A percentile compares a stretch with the other conserved stretches of the same genome.
phyloP scores from a whole-genome alignment of 495 filamentous ascomycete genomes.

The Aspergillus sclerotioniger region DNA sequence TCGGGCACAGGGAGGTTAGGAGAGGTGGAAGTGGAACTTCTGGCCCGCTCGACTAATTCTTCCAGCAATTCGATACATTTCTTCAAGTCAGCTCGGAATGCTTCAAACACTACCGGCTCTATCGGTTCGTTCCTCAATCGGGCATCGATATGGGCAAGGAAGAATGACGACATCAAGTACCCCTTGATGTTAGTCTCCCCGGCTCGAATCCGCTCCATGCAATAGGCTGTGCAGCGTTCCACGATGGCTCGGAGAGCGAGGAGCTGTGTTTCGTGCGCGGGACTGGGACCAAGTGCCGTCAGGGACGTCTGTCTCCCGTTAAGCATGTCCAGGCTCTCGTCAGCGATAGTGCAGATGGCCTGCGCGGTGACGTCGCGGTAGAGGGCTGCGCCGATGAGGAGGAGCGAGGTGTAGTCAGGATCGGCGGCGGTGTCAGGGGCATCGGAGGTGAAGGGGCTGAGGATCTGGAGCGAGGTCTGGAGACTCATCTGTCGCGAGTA shows the following conservation, averaged over 20 bases:
- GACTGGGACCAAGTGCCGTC: neutral
- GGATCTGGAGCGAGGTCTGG: conserved; percentile 5
- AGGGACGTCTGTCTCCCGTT: neutral
- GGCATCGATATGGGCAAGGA: neutral
- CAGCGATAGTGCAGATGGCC: neutral
- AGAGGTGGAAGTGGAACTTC: neutral
- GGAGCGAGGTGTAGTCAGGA: neutral
- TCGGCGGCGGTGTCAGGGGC: neutral
- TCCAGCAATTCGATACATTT: neutral
- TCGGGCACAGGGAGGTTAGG: neutral
- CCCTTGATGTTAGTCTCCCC: conserved; percentile 1
- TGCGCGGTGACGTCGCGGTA: neutral
- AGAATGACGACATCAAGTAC: neutral
- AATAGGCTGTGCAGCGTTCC: neutral
- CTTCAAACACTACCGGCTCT: neutral
- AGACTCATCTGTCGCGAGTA: conserved; percentile 5
- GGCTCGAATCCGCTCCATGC: neutral
- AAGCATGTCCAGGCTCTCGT: neutral
- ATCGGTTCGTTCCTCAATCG: neutral
- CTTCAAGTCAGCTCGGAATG: neutral
- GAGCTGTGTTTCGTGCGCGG: neutral
- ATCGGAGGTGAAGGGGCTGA: neutral
- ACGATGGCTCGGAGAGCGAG: neutral
- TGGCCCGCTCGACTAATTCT: neutral
- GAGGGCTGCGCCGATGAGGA: neutral